Base-by-base conservation (phyloP, 2,329 filamentous ascomycete genomes). In the Cryphonectria japonica region DNA sequence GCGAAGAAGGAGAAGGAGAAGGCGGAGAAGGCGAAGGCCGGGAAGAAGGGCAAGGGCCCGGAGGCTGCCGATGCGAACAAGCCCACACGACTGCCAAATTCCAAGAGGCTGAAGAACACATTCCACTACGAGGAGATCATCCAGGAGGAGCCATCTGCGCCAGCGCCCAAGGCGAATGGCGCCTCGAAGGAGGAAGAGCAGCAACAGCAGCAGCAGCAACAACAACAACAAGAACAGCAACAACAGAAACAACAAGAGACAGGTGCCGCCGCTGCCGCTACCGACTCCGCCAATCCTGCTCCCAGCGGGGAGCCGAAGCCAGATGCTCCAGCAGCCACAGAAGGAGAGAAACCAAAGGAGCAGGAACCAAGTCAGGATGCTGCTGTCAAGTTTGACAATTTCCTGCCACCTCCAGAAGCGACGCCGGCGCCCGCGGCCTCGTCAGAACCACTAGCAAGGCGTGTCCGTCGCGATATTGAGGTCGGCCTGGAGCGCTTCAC, bases 1-100 rank as follows among this genome's bases (percentile, higher is more conserved):
- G 93, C 92, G 13, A 93, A 93, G 81, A 94, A 93, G 79, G 93
- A 95, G 78, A 92, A 90, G 78, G 92, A 95, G 77, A 95, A 93
- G 84, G 85, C 86, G 6, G 90, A 92, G 72, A 91, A 89, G 80
- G 83, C 82, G 3, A 86, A 87, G 71, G 84, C 86, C 32, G 89
- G 87, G 75, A 92, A 91, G 76, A 85, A 86, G 59, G 85, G 83
- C 32, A 89, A 91, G 75, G 86, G 29, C 6, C 86, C 88, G 76
- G 88, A 90, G 41, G 83, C 81, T 52, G 78, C 77, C 11, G 87
- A 88, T 66, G 82, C 80, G 8, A 85, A 87, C 22, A 92, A 87
- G 79, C 84, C 87, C 5, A 78, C 83, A 7, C 86, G 89, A 67
- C 79, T 95, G 69, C 91, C 92, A 34, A 96, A 96, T 79, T 86